These are phyloP conservation scores for Phaseolus coccineus DNA, from an alignment of 331 rosid genomes.

Conservation along the genomic window DNA sequence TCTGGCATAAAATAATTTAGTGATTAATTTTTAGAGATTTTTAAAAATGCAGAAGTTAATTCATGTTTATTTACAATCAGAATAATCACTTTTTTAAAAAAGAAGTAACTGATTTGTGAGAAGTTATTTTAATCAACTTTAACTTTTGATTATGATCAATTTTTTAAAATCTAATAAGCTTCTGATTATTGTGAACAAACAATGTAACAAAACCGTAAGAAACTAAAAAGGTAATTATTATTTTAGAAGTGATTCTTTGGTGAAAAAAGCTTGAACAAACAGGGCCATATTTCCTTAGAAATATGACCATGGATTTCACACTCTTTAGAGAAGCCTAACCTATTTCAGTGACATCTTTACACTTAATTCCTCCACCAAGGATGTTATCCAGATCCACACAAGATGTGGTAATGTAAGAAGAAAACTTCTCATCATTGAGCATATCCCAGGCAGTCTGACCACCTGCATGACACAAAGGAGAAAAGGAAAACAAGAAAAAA, in stretches of 20 bases:
- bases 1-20: neutral
- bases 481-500: slow-evolving; percentile 12
- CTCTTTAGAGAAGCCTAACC: slow-evolving; percentile 51
- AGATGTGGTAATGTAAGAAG: slow-evolving; percentile 73
- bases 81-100: too few species aligned
- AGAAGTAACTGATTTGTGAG: neutral
- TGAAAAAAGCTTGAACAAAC: too few species aligned
- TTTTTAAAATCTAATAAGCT: too few species aligned
- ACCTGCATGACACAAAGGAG: slow-evolving; percentile 50
- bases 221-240: neutral
- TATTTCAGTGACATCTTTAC: slow-evolving; percentile 92
- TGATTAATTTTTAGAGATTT: too few species aligned
- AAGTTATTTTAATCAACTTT: too few species aligned
- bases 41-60: neutral
- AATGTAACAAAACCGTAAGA: neutral
- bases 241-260: neutral
- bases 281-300: neutral
- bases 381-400: slow-evolving; percentile 77
- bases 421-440: slow-evolving; percentile 75
- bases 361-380: slow-evolving; percentile 88
- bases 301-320: neutral
- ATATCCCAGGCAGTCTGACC: slow-evolving; percentile 94
- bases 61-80: neutral
- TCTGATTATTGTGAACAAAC: neutral
- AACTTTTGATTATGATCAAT: neutral